These are phyloP conservation scores for Sarocladium kiliense DNA, from an alignment of 2,329 filamentous ascomycete genomes.

Conservation along the genomic window DNA sequence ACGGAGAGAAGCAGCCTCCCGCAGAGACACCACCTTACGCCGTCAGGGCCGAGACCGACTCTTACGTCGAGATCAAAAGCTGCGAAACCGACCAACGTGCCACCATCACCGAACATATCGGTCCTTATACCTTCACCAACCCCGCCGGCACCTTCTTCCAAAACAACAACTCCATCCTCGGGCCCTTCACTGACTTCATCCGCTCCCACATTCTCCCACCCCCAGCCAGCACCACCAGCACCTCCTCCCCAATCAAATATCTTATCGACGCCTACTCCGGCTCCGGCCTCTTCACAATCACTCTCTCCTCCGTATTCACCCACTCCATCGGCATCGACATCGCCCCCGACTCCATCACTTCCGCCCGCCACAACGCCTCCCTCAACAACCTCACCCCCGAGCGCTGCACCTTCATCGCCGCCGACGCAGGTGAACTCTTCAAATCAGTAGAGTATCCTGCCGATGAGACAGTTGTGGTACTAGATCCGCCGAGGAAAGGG, in stretches of 20 bases:
- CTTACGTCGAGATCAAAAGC: conserved; percentile 72
- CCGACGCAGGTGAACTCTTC: conserved; percentile 83
- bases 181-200: conserved; percentile 80
- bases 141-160: conserved; percentile 96
- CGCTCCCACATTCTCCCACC: conserved; percentile 68
- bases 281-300: conserved; percentile 94
- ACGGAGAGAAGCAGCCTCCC: conserved; percentile 18
- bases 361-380: conserved; percentile 70
- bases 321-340: conserved; percentile 90
- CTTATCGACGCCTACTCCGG: conserved; percentile 98
- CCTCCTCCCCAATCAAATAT: conserved; percentile 57
- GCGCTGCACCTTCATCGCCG: conserved; percentile 80
- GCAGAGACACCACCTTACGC: conserved; percentile 26
- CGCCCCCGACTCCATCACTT: conserved; percentile 69
- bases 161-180: conserved; percentile 98
- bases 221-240: not conserved
- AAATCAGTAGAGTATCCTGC: conserved; percentile 65
- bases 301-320: conserved; percentile 78
- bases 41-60: conserved; percentile 44
- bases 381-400: conserved; percentile 65
- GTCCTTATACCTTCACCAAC: conserved; percentile 79
- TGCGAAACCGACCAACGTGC: conserved; percentile 85
- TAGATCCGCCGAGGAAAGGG: conserved; percentile 94
- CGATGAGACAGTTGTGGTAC: conserved; percentile 84
- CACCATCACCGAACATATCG: conserved; percentile 82